Evolutionary conservation across 768 basidiomycete genomes (phyloP), one percentile per base, ranked within the genome.

Genomic region (Auricularia sp.): DNA sequence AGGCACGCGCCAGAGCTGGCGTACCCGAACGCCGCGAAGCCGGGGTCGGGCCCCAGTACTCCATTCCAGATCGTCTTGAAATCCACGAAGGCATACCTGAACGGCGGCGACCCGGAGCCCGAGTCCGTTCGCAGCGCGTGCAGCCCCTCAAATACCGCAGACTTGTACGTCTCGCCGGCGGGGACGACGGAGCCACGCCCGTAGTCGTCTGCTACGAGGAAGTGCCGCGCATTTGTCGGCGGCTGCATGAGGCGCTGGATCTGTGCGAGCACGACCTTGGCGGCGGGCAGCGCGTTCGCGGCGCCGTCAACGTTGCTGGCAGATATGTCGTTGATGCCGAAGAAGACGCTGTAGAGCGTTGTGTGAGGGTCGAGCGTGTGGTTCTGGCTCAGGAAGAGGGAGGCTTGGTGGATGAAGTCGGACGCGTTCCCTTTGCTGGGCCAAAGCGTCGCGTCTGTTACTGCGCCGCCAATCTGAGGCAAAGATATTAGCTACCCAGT

Each of bases 301-400:
- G 56, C 3, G 34, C 61, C 44, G 59, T 68, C 68, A 16, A 29
- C 61, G 11, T n/a, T 10, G 21, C 24, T 37, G 8, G n/a, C 11
- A 18, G 14, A 18, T 68, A 21, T 79, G 63, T 64, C 82, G 81
- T 82, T 84, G 64, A 83, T 84, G 10, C 83, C 83, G 65, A 84
- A 83, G 69, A 84, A 84, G 8, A 81, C 69, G 1, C 77, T 76
- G 63, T 82, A 84, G 6, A 84, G 71, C 3, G 83, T 83, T 2
- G 80, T 80, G 1, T 73, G 70, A 0, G 82, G 77, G 66, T 83
- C 74, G 5, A 84, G 72, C 0, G 73, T 62, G 66, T 84, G 73
- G 0, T 72, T 71, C 66, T 83, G 82, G n/a, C 73, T 67, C 24
- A 83, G 68, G 68, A 83, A 84, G 2, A 70, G 76, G 8, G 73